Conservation (phyloP, 768 basidiomycete genomes). For the Cystofilobasidium capitatum region DNA sequence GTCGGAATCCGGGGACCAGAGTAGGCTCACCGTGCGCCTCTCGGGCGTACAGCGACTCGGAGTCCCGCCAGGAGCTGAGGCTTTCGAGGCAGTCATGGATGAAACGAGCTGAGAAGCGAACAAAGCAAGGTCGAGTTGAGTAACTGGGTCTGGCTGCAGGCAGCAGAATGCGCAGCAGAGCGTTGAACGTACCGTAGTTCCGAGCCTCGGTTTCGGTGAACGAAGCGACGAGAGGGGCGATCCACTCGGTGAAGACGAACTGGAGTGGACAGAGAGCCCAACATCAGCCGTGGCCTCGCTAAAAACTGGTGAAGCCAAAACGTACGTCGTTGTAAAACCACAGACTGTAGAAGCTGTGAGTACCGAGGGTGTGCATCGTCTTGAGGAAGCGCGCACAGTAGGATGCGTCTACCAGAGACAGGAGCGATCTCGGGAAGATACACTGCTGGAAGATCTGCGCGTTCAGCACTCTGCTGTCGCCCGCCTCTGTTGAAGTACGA, state of each 20-base stretch:
- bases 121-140: neutral
- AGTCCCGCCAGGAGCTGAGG: conserved; percentile 65
- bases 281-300: neutral
- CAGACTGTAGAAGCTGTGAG: conserved; percentile 75
- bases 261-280: neutral
- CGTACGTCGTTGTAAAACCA: conserved; percentile 71
- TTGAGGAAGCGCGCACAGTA: conserved; percentile 87
- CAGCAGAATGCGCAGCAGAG: neutral
- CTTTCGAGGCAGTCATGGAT: conserved; percentile 67
- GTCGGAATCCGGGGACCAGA: conserved; percentile 35
- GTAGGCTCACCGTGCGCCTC: conserved; percentile 59
- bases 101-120: conserved; percentile 64
- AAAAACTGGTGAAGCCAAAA: neutral
- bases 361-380: conserved; percentile 76
- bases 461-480: conserved; percentile 11
- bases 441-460: conserved; percentile 66
- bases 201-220: conserved; percentile 93
- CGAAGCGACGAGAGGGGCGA: conserved; percentile 75
- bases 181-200: conserved; percentile 62
- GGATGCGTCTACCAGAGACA: conserved; percentile 96
- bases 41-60: conserved; percentile 48
- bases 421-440: conserved; percentile 76
- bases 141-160: neutral
- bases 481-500: conserved; percentile 5
- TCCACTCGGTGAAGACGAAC: conserved; percentile 73